These are phyloP conservation scores for Chlamydomonas sphaeroides DNA, from an alignment of 139 green algal genomes.

Conservation along the genomic window DNA sequence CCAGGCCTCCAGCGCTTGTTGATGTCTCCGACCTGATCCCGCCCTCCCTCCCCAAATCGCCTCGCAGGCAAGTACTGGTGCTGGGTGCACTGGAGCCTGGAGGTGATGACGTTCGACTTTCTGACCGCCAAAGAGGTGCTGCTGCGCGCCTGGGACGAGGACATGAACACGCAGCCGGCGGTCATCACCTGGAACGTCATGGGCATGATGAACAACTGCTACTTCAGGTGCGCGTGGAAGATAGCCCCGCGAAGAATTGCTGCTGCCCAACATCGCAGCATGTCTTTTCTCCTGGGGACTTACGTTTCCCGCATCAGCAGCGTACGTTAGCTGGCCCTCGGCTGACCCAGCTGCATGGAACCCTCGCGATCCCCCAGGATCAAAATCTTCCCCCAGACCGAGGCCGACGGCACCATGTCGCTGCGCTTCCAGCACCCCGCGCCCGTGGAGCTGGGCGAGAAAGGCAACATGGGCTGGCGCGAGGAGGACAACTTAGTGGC, in stretches of 20 bases:
- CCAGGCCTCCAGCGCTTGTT: too few species aligned
- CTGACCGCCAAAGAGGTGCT: slow-evolving; percentile 74
- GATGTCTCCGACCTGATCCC: too few species aligned
- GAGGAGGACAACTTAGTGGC: slow-evolving; percentile 71
- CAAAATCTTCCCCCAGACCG: slow-evolving; percentile 59
- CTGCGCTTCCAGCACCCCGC: slow-evolving; percentile 89
- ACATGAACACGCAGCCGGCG: slow-evolving; percentile 89
- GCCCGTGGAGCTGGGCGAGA: slow-evolving; percentile 65
- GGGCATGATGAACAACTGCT: slow-evolving; percentile 99
- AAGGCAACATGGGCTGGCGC: slow-evolving; percentile 72
- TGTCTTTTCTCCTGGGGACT: too few species aligned
- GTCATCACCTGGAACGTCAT: slow-evolving; percentile 96
- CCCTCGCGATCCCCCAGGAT: slow-evolving; percentile 48
- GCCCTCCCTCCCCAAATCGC: too few species aligned
- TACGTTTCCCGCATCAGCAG: too few species aligned
- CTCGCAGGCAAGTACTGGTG: slow-evolving; percentile 92
- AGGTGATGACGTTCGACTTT: slow-evolving; percentile 74
- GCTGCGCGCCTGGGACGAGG: slow-evolving; percentile 83
- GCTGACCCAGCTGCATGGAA: too few species aligned
- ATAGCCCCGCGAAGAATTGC: too few species aligned
- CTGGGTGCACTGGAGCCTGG: slow-evolving; percentile 83
- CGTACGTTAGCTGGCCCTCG: too few species aligned
- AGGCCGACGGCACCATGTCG: slow-evolving; percentile 60
- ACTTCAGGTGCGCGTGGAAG: slow-evolving; percentile 62
- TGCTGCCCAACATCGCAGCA: too few species aligned